These are phyloP conservation scores for Ailanthus altissimus DNA, from an alignment of 345 rosid genomes.

Conservation along the genomic window DNA sequence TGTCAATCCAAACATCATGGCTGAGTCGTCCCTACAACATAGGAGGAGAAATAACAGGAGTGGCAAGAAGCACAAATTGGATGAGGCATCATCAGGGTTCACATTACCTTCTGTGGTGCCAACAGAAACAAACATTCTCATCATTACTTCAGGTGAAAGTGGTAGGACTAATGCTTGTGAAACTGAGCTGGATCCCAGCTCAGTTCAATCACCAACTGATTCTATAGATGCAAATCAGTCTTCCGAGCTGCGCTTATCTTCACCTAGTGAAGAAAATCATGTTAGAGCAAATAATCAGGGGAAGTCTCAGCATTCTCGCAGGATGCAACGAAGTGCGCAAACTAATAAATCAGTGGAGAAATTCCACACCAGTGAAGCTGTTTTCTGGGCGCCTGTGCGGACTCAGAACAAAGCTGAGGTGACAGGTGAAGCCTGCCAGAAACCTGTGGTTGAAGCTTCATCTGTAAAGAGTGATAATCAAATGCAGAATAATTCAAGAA, in stretches of 20 bases:
- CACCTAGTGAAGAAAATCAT: constrained; percentile 55
- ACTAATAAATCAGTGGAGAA: constrained; percentile 59
- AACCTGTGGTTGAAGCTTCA: constrained; percentile 40
- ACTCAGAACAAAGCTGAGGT: constrained; percentile 61
- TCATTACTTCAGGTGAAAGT: constrained; percentile 37
- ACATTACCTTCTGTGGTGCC: constrained; percentile 29
- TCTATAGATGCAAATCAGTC: constrained; percentile 48
- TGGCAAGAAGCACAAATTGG: constrained; percentile 63
- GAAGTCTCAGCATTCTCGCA: constrained; percentile 74
- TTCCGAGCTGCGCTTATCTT: constrained; percentile 45
- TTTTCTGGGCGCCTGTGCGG: constrained; percentile 85
- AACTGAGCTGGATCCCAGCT: constrained; percentile 30
- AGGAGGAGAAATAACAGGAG: constrained; percentile 61
- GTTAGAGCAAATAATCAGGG: constrained; percentile 51
- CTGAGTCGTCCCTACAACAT: constrained; percentile 49
- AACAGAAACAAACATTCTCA: constrained; percentile 39
- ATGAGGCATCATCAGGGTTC: constrained; percentile 44
- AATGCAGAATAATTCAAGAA: constrained; percentile 58
- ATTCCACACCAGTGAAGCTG: constrained; percentile 51
- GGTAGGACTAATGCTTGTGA: constrained; percentile 44
- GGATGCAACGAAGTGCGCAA: constrained; percentile 49
- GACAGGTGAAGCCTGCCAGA: constrained; percentile 49
- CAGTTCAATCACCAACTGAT: constrained; percentile 33
- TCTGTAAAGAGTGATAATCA: constrained; percentile 52
- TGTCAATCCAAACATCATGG: constrained; percentile 34